A percentile compares a stretch with the other conserved stretches of the same genome.
Conservation (phyloP, 2,329 filamentous ascomycete genomes). For the Colletotrichum godetiae region DNA sequence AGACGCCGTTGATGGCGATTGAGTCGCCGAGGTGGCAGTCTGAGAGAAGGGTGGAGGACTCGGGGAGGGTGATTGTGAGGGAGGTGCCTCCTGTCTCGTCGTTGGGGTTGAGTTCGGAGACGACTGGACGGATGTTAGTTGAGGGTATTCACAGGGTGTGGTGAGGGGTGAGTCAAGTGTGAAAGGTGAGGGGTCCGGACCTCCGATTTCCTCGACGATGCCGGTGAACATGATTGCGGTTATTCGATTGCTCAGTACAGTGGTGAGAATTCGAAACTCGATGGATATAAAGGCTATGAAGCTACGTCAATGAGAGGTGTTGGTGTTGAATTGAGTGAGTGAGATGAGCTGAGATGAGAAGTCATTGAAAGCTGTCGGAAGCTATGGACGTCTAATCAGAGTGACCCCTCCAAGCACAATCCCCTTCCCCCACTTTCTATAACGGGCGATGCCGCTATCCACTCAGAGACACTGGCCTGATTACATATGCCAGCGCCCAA, state of each 20-base stretch:
- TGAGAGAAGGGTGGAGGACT: slow-evolving; percentile 77
- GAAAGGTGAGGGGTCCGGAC: slow-evolving; percentile 63
- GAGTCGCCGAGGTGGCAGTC: slow-evolving; percentile 92
- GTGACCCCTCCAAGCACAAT: slow-evolving; percentile 17
- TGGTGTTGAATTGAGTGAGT: neutral
- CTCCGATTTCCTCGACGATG: slow-evolving; percentile 91
- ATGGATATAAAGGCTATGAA: too few species aligned
- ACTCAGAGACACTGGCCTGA: neutral
- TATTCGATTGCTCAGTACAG: neutral
- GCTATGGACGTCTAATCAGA: slow-evolving; percentile 9
- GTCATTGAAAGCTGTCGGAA: slow-evolving; percentile 17
- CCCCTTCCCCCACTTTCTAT: slow-evolving; percentile 29
- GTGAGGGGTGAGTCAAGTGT: slow-evolving; percentile 8
- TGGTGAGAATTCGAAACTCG: too few species aligned
- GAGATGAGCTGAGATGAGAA: slow-evolving; percentile 12
- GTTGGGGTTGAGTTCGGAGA: slow-evolving; percentile 83
- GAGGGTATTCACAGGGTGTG: slow-evolving; percentile 14
- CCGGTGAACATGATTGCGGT: slow-evolving; percentile 85
- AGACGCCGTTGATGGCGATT: slow-evolving; percentile 95
- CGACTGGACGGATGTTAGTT: slow-evolving; percentile 66
- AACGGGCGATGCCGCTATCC: neutral
- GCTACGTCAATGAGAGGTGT: neutral
- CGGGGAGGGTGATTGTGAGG: slow-evolving; percentile 81
- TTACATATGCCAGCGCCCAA: neutral
- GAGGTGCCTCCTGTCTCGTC: slow-evolving; percentile 90